Conservation (phyloP, 306 rosid species). For the Vachellia pachyceras region DNA sequence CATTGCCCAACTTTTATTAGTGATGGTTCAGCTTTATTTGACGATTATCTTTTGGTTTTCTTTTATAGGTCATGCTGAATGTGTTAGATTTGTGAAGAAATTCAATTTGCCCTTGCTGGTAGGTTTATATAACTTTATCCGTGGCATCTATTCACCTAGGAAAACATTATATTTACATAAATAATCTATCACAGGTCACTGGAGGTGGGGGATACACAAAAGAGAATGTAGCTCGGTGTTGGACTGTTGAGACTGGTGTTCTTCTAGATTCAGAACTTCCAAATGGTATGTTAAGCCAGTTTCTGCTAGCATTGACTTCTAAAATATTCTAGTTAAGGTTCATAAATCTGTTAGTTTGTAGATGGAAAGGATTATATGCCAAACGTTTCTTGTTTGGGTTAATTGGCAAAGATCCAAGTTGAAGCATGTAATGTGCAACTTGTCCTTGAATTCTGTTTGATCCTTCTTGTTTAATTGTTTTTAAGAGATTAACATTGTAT, state of each 20-base stretch:
- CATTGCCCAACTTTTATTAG: conserved; percentile 22
- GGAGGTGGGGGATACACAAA: conserved; percentile 99
- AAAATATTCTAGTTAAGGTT: background rate
- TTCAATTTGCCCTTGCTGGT: conserved; percentile 96
- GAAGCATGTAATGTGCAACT: conserved; percentile 7
- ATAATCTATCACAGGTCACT: conserved; percentile 69
- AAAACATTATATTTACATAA: conserved; percentile 32
- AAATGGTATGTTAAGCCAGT: conserved; percentile 61
- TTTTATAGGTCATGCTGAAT: conserved; percentile 89
- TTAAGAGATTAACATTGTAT: background rate
- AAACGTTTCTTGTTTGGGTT: background rate
- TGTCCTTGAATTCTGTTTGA: background rate
- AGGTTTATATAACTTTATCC: conserved; percentile 39
- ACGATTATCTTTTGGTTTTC: conserved; percentile 37
- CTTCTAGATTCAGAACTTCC: conserved; percentile 95
- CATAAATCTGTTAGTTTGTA: background rate
- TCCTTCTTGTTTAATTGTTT: conserved; percentile 27
- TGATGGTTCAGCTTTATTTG: conserved; percentile 25
- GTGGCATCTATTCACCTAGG: conserved; percentile 28
- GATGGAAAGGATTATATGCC: background rate
- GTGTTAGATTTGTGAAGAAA: conserved; percentile 92
- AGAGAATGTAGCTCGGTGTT: conserved; percentile 99
- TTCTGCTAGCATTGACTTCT: background rate
- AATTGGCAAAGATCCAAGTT: background rate
- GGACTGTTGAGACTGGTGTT: conserved; percentile 97